These are phyloP conservation scores for Cordyceps militaris DNA, from an alignment of 2,329 filamentous ascomycete species.

Conservation along the genomic window DNA sequence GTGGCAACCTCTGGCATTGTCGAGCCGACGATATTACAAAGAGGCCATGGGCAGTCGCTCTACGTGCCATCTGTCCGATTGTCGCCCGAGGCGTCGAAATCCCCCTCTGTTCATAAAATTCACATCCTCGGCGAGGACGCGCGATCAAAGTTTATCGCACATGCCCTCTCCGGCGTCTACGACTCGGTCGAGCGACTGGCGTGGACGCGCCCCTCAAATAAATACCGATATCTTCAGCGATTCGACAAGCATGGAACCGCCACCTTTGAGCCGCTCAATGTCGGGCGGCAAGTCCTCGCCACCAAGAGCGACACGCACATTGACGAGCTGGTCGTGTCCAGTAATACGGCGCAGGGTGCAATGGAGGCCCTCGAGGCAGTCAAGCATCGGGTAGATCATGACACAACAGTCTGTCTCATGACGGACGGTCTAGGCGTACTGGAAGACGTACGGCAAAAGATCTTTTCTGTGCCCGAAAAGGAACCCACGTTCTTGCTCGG, in stretches of 20 bases:
- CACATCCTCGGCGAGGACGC: slow-evolving; percentile 36
- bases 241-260: slow-evolving; percentile 15
- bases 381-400: slow-evolving; percentile 56
- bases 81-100: slow-evolving; percentile 24
- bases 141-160: slow-evolving; percentile 34
- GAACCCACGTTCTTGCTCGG: slow-evolving; percentile 74
- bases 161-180: slow-evolving; percentile 34
- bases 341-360: slow-evolving; percentile 47
- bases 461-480: slow-evolving; percentile 59
- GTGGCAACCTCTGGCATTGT: slow-evolving; percentile 15
- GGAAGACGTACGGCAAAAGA: slow-evolving; percentile 63
- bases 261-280: slow-evolving; percentile 13
- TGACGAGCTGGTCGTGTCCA: slow-evolving; percentile 63
- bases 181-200: slow-evolving; percentile 32
- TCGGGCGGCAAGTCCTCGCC: background rate
- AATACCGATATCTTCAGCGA: slow-evolving; percentile 26
- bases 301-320: slow-evolving; percentile 46
- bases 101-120: slow-evolving; percentile 31
- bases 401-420: slow-evolving; percentile 68
- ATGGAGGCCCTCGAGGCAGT: slow-evolving; percentile 51
- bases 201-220: slow-evolving; percentile 20
- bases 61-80: slow-evolving; percentile 32
- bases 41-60: slow-evolving; percentile 19
- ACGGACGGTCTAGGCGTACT: slow-evolving; percentile 78
- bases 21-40: slow-evolving; percentile 18